Evolutionary conservation across 108 stramenopile species (phyloP).

Genomic region (Discostella pseudostelligera): DNA sequence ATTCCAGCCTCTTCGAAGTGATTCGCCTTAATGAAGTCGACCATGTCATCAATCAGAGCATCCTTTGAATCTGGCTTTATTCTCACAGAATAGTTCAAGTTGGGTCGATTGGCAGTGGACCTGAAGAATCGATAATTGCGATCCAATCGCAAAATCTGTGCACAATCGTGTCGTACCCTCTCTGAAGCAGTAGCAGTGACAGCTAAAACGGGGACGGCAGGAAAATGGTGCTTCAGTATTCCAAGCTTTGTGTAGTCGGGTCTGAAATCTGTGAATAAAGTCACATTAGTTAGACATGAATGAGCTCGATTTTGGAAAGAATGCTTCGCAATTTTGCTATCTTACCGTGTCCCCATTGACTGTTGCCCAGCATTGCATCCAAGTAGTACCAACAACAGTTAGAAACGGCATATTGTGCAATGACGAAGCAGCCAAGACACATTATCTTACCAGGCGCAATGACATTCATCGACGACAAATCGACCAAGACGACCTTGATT

Average conservation of each 20-base stretch:
- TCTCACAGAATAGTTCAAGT: conserved; percentile 81
- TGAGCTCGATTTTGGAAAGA: not conserved
- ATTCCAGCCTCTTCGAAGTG: conserved; percentile 78
- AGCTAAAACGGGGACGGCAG: conserved; percentile 66
- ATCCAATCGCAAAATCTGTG: conserved; percentile 66
- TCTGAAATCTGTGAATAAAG: conserved; percentile 73
- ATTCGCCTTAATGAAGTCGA: conserved; percentile 59
- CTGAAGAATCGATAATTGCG: conserved; percentile 72
- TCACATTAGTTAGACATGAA: not conserved
- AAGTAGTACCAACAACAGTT: not conserved
- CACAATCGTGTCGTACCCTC: conserved; percentile 85
- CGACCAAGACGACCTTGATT: conserved; percentile 68
- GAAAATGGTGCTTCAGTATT: conserved; percentile 80
- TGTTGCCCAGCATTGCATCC: conserved; percentile 1
- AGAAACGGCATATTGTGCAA: not conserved
- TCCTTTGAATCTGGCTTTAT: conserved; percentile 64
- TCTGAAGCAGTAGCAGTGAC: conserved; percentile 89
- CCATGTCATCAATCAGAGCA: conserved; percentile 70
- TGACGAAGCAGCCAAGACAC: not conserved
- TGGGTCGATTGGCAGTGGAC: conserved; percentile 85
- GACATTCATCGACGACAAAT: conserved; percentile 91
- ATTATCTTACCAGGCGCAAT: conserved; percentile 11
- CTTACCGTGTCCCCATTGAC: conserved; percentile 72
- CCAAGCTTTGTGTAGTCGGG: conserved; percentile 92
- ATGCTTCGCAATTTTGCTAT: not conserved